Base-by-base conservation (phyloP, 805 yeast genomes). In the Metschnikowia colocasiae region DNA sequence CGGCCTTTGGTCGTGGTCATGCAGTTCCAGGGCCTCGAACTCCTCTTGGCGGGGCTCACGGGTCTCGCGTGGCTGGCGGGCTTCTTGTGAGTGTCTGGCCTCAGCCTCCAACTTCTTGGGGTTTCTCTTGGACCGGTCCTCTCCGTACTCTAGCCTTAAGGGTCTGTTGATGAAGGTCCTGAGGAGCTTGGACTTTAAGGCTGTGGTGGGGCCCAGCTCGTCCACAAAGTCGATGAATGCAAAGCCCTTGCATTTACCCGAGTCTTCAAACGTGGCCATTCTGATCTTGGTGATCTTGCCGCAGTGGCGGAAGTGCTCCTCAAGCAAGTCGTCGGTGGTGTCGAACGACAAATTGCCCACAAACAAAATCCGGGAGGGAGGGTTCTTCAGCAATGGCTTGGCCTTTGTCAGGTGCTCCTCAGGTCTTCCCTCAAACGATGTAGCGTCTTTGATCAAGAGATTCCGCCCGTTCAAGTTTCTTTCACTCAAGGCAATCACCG, bases 231-330 rank as follows among this genome's bases (percentile, higher is more conserved):
- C 98, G 30, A 92, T 71, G 60, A 94, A 92, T 1, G 96, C 90
- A 71, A 92, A 92, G 1, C 98, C 98, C 66, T 94, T 94, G 73
- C 98, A 92, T 63, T 91, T 92, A 1, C 97, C 98, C 43, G 86
- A 73, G 63, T 92, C 99, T 68, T 94, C 90, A 67, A 92, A 92
- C n/a, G 99, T 91, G 3, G 98, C 98, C 95, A 91, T 92, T 65
- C 99, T 80, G 45, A 92, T 80, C 55, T 80, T 80, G 25, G 74
- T 68, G 49, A 95, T 92, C 53, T 86, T 90, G 33, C 98, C 97
- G 68, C 96, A 90, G 59, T 85, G 92, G 65, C 85, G 85, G 73
- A 92, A 92, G 53, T 87, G 96, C 56, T 81, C 85, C 54, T 81
- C 82, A 37, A 92, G 70, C 52, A 82, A 66, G 26, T 86, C 95